phyloP scores from a whole-genome alignment of 2,329 filamentous ascomycete genomes.

The Claviceps fusiformis region DNA sequence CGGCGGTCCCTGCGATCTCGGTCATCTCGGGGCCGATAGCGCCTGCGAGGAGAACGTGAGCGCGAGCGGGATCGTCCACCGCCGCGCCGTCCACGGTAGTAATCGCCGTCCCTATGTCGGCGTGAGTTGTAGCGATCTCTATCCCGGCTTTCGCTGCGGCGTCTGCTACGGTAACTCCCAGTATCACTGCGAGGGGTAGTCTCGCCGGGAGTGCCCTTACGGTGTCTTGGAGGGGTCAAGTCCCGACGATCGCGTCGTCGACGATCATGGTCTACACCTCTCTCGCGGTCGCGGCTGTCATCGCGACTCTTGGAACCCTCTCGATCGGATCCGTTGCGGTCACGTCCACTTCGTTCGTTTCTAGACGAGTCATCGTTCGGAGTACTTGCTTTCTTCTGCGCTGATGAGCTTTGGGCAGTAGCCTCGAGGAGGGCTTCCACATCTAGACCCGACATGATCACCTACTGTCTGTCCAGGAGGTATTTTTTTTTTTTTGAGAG shows the following conservation, averaged over 20 bases:
- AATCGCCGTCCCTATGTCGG: conserved; percentile 62
- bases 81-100: conserved; percentile 40
- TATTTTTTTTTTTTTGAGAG: no score
- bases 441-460: conserved; percentile 43
- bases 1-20: conserved; percentile 36
- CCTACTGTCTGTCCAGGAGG: conserved; percentile 5
- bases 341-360: conserved; percentile 15
- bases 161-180: conserved; percentile 70
- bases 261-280: conserved; percentile 42
- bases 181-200: conserved; percentile 61
- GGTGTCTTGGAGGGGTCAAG: conserved; percentile 35
- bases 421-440: conserved; percentile 87
- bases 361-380: conserved; percentile 39
- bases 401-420: conserved; percentile 50
- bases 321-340: conserved; percentile 34
- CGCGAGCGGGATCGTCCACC: conserved; percentile 45
- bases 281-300: conserved; percentile 41
- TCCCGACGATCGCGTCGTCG: conserved; percentile 39
- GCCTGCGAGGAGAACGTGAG: conserved; percentile 55
- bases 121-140: conserved; percentile 61
- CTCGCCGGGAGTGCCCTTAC: conserved; percentile 39
- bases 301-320: conserved; percentile 43
- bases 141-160: conserved; percentile 66
- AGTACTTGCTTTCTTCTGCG: conserved; percentile 32
- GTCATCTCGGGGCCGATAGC: conserved; percentile 43